These are phyloP conservation scores for Kwoniella shandongensis DNA, from an alignment of 768 basidiomycete genomes.

Conservation along the genomic window DNA sequence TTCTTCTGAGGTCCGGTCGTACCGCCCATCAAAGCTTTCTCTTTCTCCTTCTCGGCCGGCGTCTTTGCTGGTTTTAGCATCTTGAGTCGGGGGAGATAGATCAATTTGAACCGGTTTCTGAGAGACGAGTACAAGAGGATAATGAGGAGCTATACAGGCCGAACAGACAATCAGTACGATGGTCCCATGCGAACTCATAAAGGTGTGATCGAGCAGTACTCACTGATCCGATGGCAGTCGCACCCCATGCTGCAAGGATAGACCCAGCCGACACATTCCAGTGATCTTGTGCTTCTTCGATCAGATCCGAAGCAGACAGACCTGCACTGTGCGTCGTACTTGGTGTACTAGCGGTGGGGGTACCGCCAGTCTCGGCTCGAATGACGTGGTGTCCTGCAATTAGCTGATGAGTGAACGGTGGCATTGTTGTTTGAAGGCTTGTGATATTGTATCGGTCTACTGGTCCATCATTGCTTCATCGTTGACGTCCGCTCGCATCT, in stretches of 20 bases:
- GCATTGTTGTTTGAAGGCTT: too few species aligned
- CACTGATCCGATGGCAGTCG: conserved; percentile 33
- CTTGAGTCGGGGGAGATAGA: conserved; percentile 28
- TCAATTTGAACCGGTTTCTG: conserved; percentile 18
- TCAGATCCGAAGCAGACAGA: conserved; percentile 23
- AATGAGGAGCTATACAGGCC: conserved; percentile 29
- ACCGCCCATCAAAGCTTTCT: conserved; percentile 1
- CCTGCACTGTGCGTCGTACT: not conserved
- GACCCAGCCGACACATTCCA: conserved; percentile 38
- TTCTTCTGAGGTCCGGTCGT: not conserved
- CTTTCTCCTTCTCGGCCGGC: conserved; percentile 6
- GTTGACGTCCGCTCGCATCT: too few species aligned
- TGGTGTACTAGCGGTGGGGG: too few species aligned
- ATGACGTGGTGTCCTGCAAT: too few species aligned
- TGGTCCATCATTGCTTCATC: too few species aligned
- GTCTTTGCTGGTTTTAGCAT: conserved; percentile 16
- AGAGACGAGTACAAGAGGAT: conserved; percentile 25
- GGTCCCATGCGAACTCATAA: too few species aligned
- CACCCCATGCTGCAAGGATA: conserved; percentile 37
- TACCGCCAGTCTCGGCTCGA: too few species aligned
- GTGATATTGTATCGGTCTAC: too few species aligned
- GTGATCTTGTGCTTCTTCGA: conserved; percentile 35
- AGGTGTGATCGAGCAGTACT: too few species aligned
- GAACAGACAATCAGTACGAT: too few species aligned
- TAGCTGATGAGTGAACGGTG: too few species aligned